These are phyloP conservation scores for Epicoccum nigrum DNA, from an alignment of 2,329 filamentous ascomycete species.

Conservation along the genomic window DNA sequence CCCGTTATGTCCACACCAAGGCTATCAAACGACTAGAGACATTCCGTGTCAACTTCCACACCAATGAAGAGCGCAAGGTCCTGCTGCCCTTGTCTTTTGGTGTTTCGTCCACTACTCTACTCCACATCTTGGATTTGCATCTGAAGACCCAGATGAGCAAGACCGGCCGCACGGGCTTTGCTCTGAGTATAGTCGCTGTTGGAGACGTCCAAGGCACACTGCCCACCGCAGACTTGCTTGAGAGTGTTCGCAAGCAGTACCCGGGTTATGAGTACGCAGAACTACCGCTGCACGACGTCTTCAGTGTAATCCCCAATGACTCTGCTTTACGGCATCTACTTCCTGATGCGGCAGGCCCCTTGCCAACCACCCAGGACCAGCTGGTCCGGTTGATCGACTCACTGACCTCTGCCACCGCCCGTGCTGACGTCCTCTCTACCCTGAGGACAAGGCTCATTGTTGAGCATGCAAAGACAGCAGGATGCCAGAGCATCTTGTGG, in stretches of 20 bases:
- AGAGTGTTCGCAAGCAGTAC: slow-evolving; percentile 63
- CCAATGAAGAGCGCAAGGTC: slow-evolving; percentile 60
- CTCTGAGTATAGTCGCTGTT: slow-evolving; percentile 63
- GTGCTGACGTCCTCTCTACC: slow-evolving; percentile 73
- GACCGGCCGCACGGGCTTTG: slow-evolving; percentile 70
- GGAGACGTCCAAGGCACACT: slow-evolving; percentile 42
- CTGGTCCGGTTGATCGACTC: slow-evolving; percentile 63
- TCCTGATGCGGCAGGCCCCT: slow-evolving; percentile 3
- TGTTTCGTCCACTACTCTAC: slow-evolving; percentile 75
- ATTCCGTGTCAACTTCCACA: slow-evolving; percentile 61
- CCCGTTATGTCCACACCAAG: slow-evolving; percentile 78
- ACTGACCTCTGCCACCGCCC: slow-evolving; percentile 75
- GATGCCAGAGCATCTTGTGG: slow-evolving; percentile 75
- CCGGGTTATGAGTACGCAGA: slow-evolving; percentile 68
- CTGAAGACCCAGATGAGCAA: slow-evolving; percentile 68
- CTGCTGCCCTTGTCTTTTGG: slow-evolving; percentile 85
- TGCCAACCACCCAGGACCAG: slow-evolving; percentile 25
- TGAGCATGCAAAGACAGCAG: slow-evolving; percentile 53
- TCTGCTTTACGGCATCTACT: slow-evolving; percentile 30
- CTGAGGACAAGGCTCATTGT: slow-evolving; percentile 76
- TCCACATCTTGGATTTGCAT: slow-evolving; percentile 76
- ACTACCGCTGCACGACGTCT: slow-evolving; percentile 67
- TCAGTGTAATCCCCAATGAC: slow-evolving; percentile 31
- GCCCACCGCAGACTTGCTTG: slow-evolving; percentile 19
- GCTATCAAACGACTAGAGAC: slow-evolving; percentile 76